A percentile compares a stretch with the other conserved stretches of the same genome.
These are phyloP conservation scores for Pichia manshurica DNA, from an alignment of 805 yeast species.

Conservation along the genomic window DNA sequence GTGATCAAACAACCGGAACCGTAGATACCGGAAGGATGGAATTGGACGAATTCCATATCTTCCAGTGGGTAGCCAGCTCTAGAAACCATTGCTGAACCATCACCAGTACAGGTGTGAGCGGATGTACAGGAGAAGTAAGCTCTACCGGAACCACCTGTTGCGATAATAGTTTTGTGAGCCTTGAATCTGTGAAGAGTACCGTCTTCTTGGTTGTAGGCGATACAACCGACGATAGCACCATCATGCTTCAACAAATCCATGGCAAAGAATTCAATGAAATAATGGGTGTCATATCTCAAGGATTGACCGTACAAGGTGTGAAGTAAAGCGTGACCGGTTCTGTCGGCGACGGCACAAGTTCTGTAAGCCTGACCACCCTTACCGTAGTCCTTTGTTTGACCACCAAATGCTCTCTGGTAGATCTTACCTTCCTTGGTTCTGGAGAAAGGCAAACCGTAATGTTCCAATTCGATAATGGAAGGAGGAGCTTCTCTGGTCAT, in stretches of 20 bases:
- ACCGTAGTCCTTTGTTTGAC: conserved; percentile 92
- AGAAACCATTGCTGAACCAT: conserved; percentile 96
- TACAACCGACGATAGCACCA: conserved; percentile 94
- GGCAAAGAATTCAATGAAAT: conserved; percentile 96
- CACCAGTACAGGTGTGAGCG: conserved; percentile 99
- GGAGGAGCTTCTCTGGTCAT: conserved; percentile 98
- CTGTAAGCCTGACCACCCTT: conserved; percentile 99
- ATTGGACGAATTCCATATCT: conserved; percentile 95
- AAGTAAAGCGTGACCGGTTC: conserved; percentile 96
- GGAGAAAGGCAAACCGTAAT: conserved; percentile 97
- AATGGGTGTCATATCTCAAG: conserved; percentile 92
- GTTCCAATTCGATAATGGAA: conserved; percentile 93
- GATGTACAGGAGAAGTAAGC: conserved; percentile 98
- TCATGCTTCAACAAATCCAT: conserved; percentile 90
- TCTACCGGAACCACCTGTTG: conserved; percentile 99
- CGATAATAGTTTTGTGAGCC: conserved; percentile 92
- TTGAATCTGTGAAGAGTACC: conserved; percentile 97
- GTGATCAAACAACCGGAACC: conserved; percentile 99
- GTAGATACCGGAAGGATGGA: conserved; percentile 99
- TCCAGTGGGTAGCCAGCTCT: conserved; percentile 98
- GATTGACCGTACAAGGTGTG: conserved; percentile 97
- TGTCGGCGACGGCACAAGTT: conserved; percentile 98
- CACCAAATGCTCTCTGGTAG: conserved; percentile 98
- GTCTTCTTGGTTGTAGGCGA: conserved; percentile 97
- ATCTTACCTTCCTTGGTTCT: conserved; percentile 95